phyloP scores from a whole-genome alignment of 1,284 basidiomycete genomes.

The Microbotryum saponariae region DNA sequence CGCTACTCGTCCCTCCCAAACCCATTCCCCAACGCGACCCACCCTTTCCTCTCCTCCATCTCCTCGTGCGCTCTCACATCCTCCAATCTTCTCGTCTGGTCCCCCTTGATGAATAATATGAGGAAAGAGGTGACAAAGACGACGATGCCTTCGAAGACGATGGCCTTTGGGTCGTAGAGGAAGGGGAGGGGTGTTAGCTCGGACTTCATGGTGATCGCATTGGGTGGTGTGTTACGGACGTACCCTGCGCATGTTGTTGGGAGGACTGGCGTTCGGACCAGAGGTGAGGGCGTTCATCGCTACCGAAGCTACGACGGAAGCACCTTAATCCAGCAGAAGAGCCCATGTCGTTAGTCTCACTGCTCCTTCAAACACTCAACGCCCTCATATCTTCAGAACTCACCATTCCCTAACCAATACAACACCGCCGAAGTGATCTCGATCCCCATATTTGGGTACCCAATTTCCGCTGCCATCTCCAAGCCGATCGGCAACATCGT shows the following conservation, averaged over 20 bases:
- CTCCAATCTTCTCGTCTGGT: neutral
- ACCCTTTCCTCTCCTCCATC: no score
- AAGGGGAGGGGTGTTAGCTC: neutral
- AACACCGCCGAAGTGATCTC: neutral
- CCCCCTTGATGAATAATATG: neutral
- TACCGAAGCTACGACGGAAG: conserved; percentile 1
- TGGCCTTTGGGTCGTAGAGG: neutral
- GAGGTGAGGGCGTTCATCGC: conserved; percentile 2
- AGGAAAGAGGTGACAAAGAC: neutral
- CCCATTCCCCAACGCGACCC: no score
- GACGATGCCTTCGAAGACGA: neutral
- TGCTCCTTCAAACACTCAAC: no score
- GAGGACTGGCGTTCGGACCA: neutral
- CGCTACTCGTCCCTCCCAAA: no score
- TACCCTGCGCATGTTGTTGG: conserved; percentile 3
- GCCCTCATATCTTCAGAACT: neutral
- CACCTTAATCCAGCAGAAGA: neutral
- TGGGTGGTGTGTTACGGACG: neutral
- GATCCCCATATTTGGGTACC: neutral
- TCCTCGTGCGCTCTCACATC: neutral
- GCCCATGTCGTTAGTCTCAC: no score
- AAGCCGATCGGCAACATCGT: conserved; percentile 6
- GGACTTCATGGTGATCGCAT: no score
- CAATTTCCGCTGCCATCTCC: conserved; percentile 1
- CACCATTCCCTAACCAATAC: conserved; percentile 4